A percentile compares a stretch with the other conserved stretches of the same genome.
Conservation (phyloP, 73 alveolate species). For the Paraurostyla sp. region DNA sequence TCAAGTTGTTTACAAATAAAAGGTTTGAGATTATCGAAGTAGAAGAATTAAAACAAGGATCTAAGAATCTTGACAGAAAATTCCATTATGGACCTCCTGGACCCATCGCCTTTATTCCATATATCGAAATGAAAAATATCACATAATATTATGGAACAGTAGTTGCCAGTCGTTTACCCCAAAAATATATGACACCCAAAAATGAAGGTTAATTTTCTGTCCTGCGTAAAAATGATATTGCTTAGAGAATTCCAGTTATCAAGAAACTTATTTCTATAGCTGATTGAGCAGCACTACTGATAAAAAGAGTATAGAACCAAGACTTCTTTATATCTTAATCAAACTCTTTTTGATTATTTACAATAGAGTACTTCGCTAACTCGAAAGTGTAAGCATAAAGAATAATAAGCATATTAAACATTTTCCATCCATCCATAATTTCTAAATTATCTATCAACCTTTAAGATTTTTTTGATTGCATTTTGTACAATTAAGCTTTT, state of each 20-base stretch:
- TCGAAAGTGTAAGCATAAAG: slow-evolving; percentile 22
- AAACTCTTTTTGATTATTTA: background rate
- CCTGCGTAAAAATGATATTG: slow-evolving; percentile 12
- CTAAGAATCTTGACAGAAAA: background rate
- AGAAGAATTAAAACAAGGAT: background rate
- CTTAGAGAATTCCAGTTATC: slow-evolving; percentile 4
- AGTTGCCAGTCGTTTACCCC: background rate
- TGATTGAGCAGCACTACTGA: background rate
- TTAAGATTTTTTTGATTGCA: slow-evolving; percentile 20
- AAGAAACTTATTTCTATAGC: slow-evolving; percentile 12
- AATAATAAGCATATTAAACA: background rate
- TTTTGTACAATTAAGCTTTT: slow-evolving; percentile 10
- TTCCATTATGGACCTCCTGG: slow-evolving; percentile 3
- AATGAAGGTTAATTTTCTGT: background rate
- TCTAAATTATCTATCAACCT: slow-evolving; percentile 22
- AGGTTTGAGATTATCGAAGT: background rate
- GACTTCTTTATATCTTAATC: background rate
- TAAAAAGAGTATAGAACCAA: background rate
- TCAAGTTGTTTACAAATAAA: slow-evolving; percentile 21
- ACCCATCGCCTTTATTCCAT: background rate
- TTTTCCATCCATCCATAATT: slow-evolving; percentile 17
- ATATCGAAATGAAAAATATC: background rate
- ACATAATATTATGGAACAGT: background rate
- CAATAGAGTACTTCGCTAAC: background rate
- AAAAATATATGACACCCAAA: background rate